Conservation (phyloP, 768 basidiomycete genomes). For the Trametes maxima region DNA sequence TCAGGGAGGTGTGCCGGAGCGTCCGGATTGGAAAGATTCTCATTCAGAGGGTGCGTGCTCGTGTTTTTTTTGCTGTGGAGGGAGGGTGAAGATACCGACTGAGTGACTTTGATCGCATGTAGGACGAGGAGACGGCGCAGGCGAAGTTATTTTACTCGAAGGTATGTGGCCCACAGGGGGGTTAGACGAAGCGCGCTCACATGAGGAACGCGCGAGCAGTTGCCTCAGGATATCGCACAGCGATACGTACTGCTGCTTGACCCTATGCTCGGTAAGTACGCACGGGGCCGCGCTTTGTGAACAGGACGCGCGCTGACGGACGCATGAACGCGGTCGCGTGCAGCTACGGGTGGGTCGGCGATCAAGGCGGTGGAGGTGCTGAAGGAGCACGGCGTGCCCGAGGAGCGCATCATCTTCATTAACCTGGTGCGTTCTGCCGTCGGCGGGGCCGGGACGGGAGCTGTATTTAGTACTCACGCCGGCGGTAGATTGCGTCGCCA, state of each 20-base stretch:
- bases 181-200: neutral
- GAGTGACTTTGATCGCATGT: neutral
- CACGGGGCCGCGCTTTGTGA: neutral
- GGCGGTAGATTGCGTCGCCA: slow-evolving; percentile 76
- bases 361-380: slow-evolving; percentile 97
- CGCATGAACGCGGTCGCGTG: neutral
- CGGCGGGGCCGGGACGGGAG: neutral
- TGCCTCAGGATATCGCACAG: slow-evolving; percentile 88
- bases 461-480: neutral
- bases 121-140: slow-evolving; percentile 94
- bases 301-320: neutral
- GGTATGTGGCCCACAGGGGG: slow-evolving; percentile 38
- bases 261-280: slow-evolving; percentile 86
- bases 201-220: slow-evolving; percentile 44
- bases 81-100: neutral
- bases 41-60: slow-evolving; percentile 78
- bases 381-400: slow-evolving; percentile 87
- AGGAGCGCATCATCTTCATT: slow-evolving; percentile 93
- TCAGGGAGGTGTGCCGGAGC: slow-evolving; percentile 93
- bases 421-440: slow-evolving; percentile 66
- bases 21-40: slow-evolving; percentile 97
- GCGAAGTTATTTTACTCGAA: slow-evolving; percentile 94
- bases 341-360: slow-evolving; percentile 95
- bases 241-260: slow-evolving; percentile 95
- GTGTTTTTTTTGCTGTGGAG: too few species aligned